Percentiles rank a stretch among this genome's conserved stretches.
Conservation (phyloP, 108 stramenopile genomes). For the Fragilaria crotonensis region DNA sequence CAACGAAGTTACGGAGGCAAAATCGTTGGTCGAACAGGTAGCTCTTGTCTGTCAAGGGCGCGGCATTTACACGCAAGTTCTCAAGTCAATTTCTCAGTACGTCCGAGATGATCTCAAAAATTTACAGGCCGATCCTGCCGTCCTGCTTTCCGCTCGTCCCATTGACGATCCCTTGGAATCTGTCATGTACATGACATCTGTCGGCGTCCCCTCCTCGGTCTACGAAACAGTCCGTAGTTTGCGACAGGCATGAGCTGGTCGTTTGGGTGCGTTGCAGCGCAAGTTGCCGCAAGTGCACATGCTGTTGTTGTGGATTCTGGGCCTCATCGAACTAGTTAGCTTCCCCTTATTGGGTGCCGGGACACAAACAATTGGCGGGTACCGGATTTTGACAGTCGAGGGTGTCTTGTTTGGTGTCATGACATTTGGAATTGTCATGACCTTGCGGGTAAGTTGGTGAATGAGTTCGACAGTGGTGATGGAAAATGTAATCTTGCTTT, state of each 20-base stretch:
- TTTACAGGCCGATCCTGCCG: no score
- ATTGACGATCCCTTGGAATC: conserved; percentile 83
- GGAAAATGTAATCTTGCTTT: no score
- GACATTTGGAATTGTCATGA: conserved; percentile 75
- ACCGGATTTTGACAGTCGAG: conserved; percentile 74
- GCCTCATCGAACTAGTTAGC: conserved; percentile 53
- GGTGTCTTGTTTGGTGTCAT: conserved; percentile 74
- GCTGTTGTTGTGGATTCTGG: conserved; percentile 68
- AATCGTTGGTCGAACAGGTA: conserved; percentile 80
- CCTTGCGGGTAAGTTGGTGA: conserved; percentile 44
- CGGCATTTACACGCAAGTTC: conserved; percentile 48
- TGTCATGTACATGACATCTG: conserved; percentile 85
- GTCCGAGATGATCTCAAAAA: conserved; percentile 58
- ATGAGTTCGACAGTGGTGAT: no score
- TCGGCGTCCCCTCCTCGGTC: conserved; percentile 76
- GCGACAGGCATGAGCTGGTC: conserved; percentile 70
- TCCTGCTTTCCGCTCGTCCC: conserved; percentile 65
- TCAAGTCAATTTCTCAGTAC: conserved; percentile 47
- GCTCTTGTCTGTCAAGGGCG: conserved; percentile 78
- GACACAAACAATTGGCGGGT: conserved; percentile 74
- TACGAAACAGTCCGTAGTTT: conserved; percentile 82
- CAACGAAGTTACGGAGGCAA: conserved; percentile 86
- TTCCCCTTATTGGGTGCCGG: conserved; percentile 84
- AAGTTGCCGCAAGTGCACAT: conserved; percentile 76
- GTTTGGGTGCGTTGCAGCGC: conserved; percentile 72